Percentiles rank a stretch among this genome's conserved stretches.
These are phyloP conservation scores for Fragaria iinumae DNA, from an alignment of 306 rosid genomes.

Conservation along the genomic window DNA sequence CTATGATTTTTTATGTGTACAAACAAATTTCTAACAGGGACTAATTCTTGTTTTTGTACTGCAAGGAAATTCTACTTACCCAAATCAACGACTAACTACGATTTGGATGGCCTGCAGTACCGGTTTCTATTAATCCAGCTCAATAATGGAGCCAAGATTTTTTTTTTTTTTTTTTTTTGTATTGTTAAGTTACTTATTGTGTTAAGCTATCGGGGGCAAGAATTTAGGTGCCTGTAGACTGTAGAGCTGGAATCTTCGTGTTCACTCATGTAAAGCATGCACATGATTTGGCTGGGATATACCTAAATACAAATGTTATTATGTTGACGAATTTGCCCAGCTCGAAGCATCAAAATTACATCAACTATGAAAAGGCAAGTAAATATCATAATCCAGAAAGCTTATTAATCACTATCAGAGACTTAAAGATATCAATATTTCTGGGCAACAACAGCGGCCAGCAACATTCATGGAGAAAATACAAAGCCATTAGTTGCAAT, in stretches of 20 bases:
- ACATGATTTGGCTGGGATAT: background rate
- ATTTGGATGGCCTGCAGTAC: background rate
- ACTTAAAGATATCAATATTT: background rate
- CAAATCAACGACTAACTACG: too few relatives aligned
- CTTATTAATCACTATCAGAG: background rate
- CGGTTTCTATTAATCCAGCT: background rate
- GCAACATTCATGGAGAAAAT: constrained; percentile 3
- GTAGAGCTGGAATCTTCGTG: background rate
- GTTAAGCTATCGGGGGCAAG: background rate
- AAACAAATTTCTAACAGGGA: background rate
- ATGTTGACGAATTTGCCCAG: background rate
- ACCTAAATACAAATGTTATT: background rate
- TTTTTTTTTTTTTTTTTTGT: background rate
- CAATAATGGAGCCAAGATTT: background rate
- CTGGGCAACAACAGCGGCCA: background rate
- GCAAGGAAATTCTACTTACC: background rate
- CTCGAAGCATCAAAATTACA: background rate
- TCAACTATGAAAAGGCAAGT: background rate
- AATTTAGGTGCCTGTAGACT: background rate
- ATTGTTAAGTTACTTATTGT: background rate
- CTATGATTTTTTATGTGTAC: background rate
- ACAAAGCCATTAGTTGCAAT: background rate
- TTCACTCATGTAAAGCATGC: background rate
- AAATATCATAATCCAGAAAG: background rate
- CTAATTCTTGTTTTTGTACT: background rate